These are phyloP conservation scores for Thalia dealbata DNA, from an alignment of 176 grass and related monocot genomes.

Conservation along the genomic window DNA sequence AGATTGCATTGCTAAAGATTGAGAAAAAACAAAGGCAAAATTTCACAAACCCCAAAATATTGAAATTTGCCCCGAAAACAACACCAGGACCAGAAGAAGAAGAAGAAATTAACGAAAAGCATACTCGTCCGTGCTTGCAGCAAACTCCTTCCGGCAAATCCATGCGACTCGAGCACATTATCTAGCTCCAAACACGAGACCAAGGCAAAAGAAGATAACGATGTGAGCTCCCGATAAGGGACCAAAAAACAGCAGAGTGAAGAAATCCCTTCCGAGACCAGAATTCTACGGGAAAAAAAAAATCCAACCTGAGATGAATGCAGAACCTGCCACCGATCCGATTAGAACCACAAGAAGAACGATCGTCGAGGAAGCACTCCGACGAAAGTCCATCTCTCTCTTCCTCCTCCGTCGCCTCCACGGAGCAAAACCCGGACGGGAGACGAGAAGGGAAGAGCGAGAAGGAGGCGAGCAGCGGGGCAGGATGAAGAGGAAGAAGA, in stretches of 20 bases:
- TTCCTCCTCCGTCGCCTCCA: neutral
- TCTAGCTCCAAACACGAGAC: neutral
- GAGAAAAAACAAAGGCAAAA: neutral
- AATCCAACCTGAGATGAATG: slow-evolving; percentile 3
- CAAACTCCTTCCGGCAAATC: neutral
- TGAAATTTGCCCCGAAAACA: neutral
- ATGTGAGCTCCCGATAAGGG: neutral
- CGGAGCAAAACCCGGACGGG: neutral
- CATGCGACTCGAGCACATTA: slow-evolving; percentile 6
- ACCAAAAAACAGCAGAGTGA: neutral
- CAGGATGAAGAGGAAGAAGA: neutral
- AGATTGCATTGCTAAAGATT: too few relatives aligned
- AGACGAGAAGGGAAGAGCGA: neutral
- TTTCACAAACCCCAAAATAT: neutral
- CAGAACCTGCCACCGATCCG: neutral
- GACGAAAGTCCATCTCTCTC: slow-evolving; percentile 3
- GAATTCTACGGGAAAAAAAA: neutral
- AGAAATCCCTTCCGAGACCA: neutral
- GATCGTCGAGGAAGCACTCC: neutral
- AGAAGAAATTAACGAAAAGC: neutral
- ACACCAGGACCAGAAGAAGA: too few relatives aligned
- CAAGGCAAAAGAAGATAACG: too few relatives aligned
- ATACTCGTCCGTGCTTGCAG: slow-evolving; percentile 1
- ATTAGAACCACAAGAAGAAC: neutral
- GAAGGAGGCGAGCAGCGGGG: neutral